Evolutionary conservation across 2,329 filamentous ascomycete genomes (phyloP).

Genomic region (Immersiporthe knoxdaviesiana): DNA sequence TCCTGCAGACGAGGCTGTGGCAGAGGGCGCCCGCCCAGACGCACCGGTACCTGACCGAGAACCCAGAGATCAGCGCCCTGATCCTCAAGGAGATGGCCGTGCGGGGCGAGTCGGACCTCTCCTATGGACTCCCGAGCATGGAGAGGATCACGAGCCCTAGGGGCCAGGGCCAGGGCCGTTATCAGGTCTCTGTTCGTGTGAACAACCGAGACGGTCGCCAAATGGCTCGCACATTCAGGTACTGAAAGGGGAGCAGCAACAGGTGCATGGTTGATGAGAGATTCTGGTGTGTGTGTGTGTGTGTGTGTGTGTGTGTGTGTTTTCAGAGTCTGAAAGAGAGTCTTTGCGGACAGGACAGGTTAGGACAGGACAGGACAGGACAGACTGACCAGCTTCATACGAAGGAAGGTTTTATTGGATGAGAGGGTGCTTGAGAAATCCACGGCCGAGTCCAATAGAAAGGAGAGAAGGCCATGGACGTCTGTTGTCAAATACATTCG

Average conservation of each 20-base stretch:
- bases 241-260: not conserved
- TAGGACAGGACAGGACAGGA: not conserved
- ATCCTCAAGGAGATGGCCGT: constrained; percentile 52
- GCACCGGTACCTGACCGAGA: constrained; percentile 45
- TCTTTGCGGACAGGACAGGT: no score
- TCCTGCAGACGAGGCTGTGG: constrained; percentile 51
- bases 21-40: constrained; percentile 46
- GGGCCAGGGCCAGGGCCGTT: no score
- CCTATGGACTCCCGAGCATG: constrained; percentile 49
- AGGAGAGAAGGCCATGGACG: not conserved
- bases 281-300: not conserved
- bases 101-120: constrained; percentile 45
- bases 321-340: no score
- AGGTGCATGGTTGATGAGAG: not conserved
- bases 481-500: not conserved
- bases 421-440: not conserved
- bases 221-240: not conserved
- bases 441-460: no score
- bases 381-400: not conserved
- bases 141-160: constrained; percentile 34
- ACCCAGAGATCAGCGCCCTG: constrained; percentile 51
- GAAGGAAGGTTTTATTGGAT: no score
- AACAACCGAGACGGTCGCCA: no score
- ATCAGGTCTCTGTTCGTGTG: no score
- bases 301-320: no score